Percentiles rank a stretch among this genome's conserved stretches.
phyloP scores from a whole-genome alignment of 2,329 filamentous ascomycete genomes.

The Teratosphaeria zuluensis region DNA sequence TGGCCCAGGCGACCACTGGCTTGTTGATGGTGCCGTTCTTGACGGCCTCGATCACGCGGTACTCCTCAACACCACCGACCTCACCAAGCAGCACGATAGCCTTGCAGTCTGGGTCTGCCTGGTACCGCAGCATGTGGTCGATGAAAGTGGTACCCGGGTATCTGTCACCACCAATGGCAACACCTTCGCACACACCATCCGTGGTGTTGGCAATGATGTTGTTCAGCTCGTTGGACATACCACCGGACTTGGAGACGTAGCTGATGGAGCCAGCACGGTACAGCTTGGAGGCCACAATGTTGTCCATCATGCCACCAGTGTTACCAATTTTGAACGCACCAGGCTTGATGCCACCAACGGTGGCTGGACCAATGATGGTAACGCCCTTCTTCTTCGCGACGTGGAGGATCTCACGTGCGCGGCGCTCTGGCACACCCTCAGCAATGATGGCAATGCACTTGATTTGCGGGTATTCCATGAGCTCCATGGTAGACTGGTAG shows the following conservation, averaged over 20 bases:
- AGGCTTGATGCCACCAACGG: constrained; percentile 98
- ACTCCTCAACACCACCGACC: constrained; percentile 98
- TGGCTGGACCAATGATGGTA: constrained; percentile 96
- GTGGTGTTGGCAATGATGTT: constrained; percentile 97
- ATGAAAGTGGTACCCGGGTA: constrained; percentile 99
- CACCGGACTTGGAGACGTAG: constrained; percentile 99
- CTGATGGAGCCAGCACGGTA: constrained; percentile 98
- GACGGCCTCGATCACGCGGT: constrained; percentile 97
- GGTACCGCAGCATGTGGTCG: constrained; percentile 93
- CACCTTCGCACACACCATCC: constrained; percentile 97
- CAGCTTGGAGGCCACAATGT: constrained; percentile 99
- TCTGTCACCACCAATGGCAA: constrained; percentile 97
- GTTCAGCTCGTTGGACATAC: constrained; percentile 99
- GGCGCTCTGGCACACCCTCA: constrained; percentile 97
- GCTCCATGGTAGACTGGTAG: constrained; percentile 96
- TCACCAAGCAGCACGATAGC: constrained; percentile 92
- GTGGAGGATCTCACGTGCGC: constrained; percentile 95
- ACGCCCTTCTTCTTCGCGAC: constrained; percentile 97
- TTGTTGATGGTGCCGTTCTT: constrained; percentile 93
- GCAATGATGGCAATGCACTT: constrained; percentile 99
- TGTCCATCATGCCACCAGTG: constrained; percentile 99
- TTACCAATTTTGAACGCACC: constrained; percentile 99
- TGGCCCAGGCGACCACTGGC: constrained; percentile 98
- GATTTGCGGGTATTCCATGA: constrained; percentile 95
- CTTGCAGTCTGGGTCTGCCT: constrained; percentile 96